Evolutionary conservation across 345 rosid species (phyloP), one percentile per base, ranked within the genome.

Genomic region (Ceriops decandra): DNA sequence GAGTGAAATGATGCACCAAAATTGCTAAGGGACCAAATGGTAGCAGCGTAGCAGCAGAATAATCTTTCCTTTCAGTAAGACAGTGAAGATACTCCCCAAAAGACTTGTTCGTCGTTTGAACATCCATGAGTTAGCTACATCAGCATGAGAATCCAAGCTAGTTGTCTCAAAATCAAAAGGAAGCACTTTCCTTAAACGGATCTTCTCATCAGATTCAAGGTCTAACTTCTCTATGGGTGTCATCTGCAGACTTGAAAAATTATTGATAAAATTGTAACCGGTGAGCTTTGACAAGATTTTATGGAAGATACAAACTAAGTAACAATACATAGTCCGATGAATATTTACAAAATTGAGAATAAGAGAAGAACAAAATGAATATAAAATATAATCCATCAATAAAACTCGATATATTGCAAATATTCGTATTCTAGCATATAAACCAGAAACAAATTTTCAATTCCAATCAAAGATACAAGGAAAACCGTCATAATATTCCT

Each of bases 181-280:
- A 20, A 63, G 79, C 35, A 72, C 57, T 74, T 82, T 80, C 62
- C 67, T 70, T 30, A 84, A 84, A 51, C 79, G 84, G 59, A 76
- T 75, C 64, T 75, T 83, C 65, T 84, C 83, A 38, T 75, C 81
- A 62, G 82, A 84, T 68, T 82, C 82, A 47, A 79, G 77, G 53
- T 80, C 75, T 6, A 35, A 35, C 58, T 71, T 66, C 64, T 72
- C 80, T 31, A 74, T 17, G 32, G 75, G 52, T 19, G 66, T 72
- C 83, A 80, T 80, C 80, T 76, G 70, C 60, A 68, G 7, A 1
- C 35, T 33, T 7, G 3, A 11, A 53, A 53, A 53, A n/a, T 7
- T 27, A 24, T 53, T 21, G 5, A 53, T 53, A 7, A 53, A 6
- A 62, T 7, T 0, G 15, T 21, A 20, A 7, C 10, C 0, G 13